Percentiles rank a stretch among this genome's conserved stretches.
phyloP scores from a whole-genome alignment of 345 rosid species.

The Litchi chinensis region DNA sequence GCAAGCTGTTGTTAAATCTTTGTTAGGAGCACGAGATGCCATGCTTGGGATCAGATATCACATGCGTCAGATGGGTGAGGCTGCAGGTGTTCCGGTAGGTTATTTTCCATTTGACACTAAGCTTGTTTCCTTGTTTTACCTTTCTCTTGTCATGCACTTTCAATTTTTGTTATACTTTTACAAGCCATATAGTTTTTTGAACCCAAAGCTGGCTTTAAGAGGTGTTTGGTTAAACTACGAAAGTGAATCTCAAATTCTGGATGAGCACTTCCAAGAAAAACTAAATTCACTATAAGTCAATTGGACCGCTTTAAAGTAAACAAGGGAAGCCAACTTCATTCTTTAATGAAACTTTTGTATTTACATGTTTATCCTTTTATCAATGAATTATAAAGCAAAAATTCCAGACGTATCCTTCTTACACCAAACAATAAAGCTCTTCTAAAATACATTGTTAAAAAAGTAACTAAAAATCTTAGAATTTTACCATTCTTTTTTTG shows the following conservation, averaged over 20 bases:
- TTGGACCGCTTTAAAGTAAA: neutral
- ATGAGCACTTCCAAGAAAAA: neutral
- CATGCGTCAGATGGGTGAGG: constrained; percentile 87
- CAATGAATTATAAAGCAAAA: too few species aligned
- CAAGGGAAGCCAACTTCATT: neutral
- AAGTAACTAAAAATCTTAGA: neutral
- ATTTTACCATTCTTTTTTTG: too few species aligned
- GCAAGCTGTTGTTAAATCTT: constrained; percentile 58
- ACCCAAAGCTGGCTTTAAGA: neutral
- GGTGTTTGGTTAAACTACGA: neutral
- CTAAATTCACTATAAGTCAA: neutral
- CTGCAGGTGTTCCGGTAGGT: constrained; percentile 82
- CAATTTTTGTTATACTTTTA: neutral
- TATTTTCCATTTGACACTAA: neutral
- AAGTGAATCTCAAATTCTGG: neutral
- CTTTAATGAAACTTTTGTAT: neutral
- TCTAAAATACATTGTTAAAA: neutral
- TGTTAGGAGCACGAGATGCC: constrained; percentile 71
- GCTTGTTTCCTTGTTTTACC: neutral
- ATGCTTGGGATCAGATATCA: constrained; percentile 75
- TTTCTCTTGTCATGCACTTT: neutral
- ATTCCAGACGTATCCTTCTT: neutral
- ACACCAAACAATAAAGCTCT: neutral
- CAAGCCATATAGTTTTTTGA: neutral
- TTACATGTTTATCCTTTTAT: neutral